Evolutionary conservation across 257 asterid genomes (phyloP).

Genomic region (Lycium ferocissimum): DNA sequence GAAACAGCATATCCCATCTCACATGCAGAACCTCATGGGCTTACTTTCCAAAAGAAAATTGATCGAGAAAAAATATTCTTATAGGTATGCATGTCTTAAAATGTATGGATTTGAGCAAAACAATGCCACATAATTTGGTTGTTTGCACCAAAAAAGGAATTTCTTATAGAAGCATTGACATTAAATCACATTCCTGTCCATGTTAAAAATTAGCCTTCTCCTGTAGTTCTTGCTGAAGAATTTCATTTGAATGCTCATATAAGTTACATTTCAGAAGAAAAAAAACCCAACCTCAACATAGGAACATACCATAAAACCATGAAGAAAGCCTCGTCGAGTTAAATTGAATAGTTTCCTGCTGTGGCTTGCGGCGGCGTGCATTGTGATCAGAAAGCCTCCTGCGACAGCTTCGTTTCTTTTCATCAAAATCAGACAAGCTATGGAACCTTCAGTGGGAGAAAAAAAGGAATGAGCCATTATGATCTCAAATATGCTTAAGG

Average conservation of each 20-base stretch:
- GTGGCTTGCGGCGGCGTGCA: constrained; percentile 94
- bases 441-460: constrained; percentile 70
- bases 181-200: neutral
- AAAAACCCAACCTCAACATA: neutral
- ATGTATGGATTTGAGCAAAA: neutral
- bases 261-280: neutral
- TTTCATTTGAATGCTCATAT: constrained; percentile 4
- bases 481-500: neutral
- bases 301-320: constrained; percentile 63
- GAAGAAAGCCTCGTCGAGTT: constrained; percentile 62
- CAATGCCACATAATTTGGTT: neutral
- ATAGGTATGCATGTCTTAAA: neutral
- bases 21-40: neutral
- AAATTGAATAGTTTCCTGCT: constrained; percentile 66
- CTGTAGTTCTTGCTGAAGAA: neutral
- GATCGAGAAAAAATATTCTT: neutral
- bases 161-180: neutral
- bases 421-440: constrained; percentile 79
- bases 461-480: constrained; percentile 1
- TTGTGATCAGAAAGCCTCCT: constrained; percentile 90
- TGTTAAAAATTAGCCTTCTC: neutral
- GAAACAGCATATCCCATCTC: constrained; percentile 7
- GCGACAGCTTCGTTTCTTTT: constrained; percentile 89
- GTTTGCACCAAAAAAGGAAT: neutral
- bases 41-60: constrained; percentile 3